These are phyloP conservation scores for Metschnikowia reukaufii DNA, from an alignment of 805 yeast genomes.

Conservation along the genomic window DNA sequence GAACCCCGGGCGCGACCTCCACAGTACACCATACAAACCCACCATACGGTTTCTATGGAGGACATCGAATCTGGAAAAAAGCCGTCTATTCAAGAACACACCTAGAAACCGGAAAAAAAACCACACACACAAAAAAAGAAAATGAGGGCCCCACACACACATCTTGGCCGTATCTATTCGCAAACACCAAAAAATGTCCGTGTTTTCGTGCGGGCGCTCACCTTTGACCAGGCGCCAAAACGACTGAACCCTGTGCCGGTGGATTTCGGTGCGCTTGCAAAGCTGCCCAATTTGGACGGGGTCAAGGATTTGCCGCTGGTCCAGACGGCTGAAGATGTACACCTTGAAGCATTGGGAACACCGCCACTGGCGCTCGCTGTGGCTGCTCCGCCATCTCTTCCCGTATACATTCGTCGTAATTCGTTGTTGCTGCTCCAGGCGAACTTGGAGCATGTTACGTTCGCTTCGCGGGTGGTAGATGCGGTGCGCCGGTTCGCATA, in stretches of 20 bases:
- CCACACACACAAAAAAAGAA: too few relatives aligned
- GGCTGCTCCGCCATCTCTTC: constrained; percentile 60
- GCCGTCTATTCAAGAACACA: too few relatives aligned
- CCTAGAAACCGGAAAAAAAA: too few relatives aligned
- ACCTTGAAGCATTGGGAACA: constrained; percentile 46
- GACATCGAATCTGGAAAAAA: too few relatives aligned
- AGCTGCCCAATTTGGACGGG: constrained; percentile 12
- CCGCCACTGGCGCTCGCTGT: constrained; percentile 51
- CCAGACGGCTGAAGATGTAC: constrained; percentile 22
- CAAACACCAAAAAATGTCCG: too few relatives aligned
- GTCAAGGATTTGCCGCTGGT: constrained; percentile 19
- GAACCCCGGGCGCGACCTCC: too few relatives aligned
- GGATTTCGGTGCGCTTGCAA: constrained; percentile 8
- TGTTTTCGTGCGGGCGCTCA: neutral
- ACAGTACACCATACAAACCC: too few relatives aligned
- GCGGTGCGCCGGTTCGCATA: constrained; percentile 44
- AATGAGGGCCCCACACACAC: too few relatives aligned
- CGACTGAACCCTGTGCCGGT: constrained; percentile 10
- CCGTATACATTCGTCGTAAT: constrained; percentile 48
- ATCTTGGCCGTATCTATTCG: too few relatives aligned
- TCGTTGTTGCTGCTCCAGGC: constrained; percentile 52
- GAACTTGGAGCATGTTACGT: constrained; percentile 16
- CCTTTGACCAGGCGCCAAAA: constrained; percentile 11
- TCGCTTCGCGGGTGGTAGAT: constrained; percentile 26
- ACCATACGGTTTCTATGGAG: too few relatives aligned